Conservation (phyloP, 169 alveolate genomes). For the Eimeria necatrix region DNA sequence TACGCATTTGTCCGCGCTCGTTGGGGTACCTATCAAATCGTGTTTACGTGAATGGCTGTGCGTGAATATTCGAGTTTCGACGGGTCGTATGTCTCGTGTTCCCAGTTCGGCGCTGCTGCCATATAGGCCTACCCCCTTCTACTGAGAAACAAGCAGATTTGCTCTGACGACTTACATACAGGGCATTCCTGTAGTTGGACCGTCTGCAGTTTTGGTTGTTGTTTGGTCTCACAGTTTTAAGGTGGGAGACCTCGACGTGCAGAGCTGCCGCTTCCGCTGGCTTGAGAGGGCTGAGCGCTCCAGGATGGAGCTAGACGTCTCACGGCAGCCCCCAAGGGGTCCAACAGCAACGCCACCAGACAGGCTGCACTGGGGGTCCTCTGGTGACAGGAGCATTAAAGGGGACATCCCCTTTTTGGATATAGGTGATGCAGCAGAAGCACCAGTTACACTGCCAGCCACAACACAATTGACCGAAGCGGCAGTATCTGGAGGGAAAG, state of each 20-base stretch:
- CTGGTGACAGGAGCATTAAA: neutral
- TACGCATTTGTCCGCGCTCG: neutral
- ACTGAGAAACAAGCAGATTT: too few relatives aligned
- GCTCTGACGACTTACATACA: too few relatives aligned
- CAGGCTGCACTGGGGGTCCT: too few relatives aligned
- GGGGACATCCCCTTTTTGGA: neutral
- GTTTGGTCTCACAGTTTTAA: constrained; percentile 2
- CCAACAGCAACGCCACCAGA: too few relatives aligned
- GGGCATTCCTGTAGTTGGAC: neutral
- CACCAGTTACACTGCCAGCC: neutral
- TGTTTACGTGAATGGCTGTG: too few relatives aligned
- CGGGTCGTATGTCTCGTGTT: too few relatives aligned
- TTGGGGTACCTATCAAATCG: too few relatives aligned
- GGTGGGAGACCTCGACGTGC: constrained; percentile 30
- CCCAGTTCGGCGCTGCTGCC: too few relatives aligned
- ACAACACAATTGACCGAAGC: neutral
- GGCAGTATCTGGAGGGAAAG: constrained; percentile 18
- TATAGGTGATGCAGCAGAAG: neutral
- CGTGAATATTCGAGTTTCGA: too few relatives aligned
- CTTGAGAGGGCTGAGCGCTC: neutral
- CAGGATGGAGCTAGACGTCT: neutral
- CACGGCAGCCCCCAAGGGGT: too few relatives aligned
- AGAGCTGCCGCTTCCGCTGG: constrained; percentile 15
- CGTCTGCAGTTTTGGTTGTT: neutral
- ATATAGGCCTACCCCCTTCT: too few relatives aligned